Evolutionary conservation across 1,284 basidiomycete genomes (phyloP).

Genomic region (Phenoliferia sp.): DNA sequence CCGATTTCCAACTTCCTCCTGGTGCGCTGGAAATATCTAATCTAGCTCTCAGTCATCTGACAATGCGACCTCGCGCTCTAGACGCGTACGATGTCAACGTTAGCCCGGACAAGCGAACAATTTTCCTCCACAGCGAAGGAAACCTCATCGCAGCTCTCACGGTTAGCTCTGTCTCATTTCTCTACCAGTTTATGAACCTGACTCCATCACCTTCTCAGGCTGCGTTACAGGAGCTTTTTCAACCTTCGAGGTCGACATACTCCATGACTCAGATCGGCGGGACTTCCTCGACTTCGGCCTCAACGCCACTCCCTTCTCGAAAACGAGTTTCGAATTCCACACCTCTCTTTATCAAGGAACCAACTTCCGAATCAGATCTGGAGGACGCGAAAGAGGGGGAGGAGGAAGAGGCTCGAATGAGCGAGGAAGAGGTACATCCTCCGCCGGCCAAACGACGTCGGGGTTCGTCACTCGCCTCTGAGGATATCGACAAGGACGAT

Average conservation of each 20-base stretch:
- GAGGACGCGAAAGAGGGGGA: conserved; percentile 11
- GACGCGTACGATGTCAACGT: conserved; percentile 92
- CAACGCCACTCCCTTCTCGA: background rate
- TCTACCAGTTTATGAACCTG: background rate
- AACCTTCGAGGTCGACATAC: conserved; percentile 64
- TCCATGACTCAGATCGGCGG: conserved; percentile 37
- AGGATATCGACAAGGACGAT: conserved; percentile 6
- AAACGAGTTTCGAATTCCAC: background rate
- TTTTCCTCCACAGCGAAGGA: conserved; percentile 83
- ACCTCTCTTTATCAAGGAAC: background rate
- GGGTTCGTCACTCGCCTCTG: background rate
- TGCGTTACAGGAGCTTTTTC: conserved; percentile 60
- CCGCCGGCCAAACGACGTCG: conserved; percentile 13
- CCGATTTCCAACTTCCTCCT: conserved; percentile 74
- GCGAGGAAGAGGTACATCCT: conserved; percentile 17
- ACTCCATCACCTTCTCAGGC: conserved; percentile 40
- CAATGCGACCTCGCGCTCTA: conserved; percentile 37
- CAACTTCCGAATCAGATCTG: background rate
- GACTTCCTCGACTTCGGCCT: background rate
- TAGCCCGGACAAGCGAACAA: conserved; percentile 91
- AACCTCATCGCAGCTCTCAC: conserved; percentile 74
- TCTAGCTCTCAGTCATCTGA: conserved; percentile 8
- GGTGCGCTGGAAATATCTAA: too few relatives aligned
- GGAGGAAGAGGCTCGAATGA: too few relatives aligned
- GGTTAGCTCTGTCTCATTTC: conserved; percentile 46